Conservation (phyloP, 2,329 filamentous ascomycete species). For the Fusarium keratoplasticum region DNA sequence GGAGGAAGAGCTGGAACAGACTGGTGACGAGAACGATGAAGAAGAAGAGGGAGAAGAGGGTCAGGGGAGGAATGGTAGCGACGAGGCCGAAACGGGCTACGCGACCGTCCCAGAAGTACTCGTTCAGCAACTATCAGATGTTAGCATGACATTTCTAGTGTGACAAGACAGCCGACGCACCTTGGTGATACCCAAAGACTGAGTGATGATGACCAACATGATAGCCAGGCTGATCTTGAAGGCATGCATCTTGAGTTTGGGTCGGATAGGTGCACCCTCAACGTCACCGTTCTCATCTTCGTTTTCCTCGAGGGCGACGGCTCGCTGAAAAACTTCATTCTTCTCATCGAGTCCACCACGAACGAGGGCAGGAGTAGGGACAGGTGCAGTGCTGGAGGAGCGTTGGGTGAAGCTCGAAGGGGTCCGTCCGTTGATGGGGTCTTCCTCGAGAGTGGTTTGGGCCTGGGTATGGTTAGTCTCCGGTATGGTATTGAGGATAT, state of each 20-base stretch:
- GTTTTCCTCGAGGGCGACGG: conserved; percentile 42
- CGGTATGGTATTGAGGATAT: accelerated
- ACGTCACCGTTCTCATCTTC: conserved; percentile 38
- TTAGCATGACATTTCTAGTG: accelerated
- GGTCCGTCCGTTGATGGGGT: neutral
- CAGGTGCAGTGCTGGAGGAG: neutral
- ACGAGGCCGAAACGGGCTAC: conserved; percentile 26
- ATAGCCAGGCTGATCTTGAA: conserved; percentile 41
- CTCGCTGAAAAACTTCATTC: conserved; percentile 38
- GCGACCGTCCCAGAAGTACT: conserved; percentile 39
- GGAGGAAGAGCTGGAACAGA: conserved; percentile 38
- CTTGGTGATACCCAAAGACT: conserved; percentile 39
- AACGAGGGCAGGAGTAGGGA: conserved; percentile 30
- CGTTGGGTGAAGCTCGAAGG: conserved; percentile 28
- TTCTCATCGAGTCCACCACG: conserved; percentile 44
- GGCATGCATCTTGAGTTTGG: conserved; percentile 37
- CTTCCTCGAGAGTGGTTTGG: neutral
- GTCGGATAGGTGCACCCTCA: conserved; percentile 34
- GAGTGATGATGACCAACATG: conserved; percentile 40
- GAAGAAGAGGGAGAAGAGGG: conserved; percentile 39
- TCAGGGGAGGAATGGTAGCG: conserved; percentile 31
- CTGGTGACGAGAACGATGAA: conserved; percentile 42
- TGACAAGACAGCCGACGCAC: conserved; percentile 5
- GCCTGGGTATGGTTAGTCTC: conserved; percentile 1
- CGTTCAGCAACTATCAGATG: conserved; percentile 9